phyloP scores from a whole-genome alignment of 2,329 filamentous ascomycete genomes.

The Sporothrix variecibatus region DNA sequence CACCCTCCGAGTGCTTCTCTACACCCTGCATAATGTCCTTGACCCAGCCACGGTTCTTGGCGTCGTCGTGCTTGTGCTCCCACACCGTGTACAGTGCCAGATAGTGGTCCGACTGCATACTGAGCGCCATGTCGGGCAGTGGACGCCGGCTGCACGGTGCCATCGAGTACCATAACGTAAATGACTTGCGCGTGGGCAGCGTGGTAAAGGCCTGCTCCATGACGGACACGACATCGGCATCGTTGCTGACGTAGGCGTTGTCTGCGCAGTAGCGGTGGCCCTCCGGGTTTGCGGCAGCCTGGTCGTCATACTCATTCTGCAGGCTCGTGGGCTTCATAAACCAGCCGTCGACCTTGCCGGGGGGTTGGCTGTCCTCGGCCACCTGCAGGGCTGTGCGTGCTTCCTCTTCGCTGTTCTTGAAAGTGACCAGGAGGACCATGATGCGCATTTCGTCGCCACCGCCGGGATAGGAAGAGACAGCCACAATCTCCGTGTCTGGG shows the following conservation, averaged over 20 bases:
- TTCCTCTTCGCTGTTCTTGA: constrained; percentile 42
- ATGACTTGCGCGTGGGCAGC: constrained; percentile 48
- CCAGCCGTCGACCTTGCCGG: constrained; percentile 34
- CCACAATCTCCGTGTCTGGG: constrained; percentile 44
- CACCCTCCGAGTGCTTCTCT: constrained; percentile 47
- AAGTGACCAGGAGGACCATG: constrained; percentile 45
- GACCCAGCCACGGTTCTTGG: constrained; percentile 48
- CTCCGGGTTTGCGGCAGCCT: constrained; percentile 50
- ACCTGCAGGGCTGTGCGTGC: constrained; percentile 41
- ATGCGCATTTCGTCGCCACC: constrained; percentile 36
- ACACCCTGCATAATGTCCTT: constrained; percentile 43
- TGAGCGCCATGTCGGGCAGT: constrained; percentile 51
- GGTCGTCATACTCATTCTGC: constrained; percentile 44
- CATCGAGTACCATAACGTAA: constrained; percentile 55
- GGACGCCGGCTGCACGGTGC: constrained; percentile 45
- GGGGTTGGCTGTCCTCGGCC: constrained; percentile 43
- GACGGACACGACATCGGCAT: constrained; percentile 47
- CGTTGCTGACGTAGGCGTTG: constrained; percentile 53
- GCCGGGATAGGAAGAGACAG: constrained; percentile 38
- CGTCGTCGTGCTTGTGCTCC: constrained; percentile 50
- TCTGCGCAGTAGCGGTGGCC: constrained; percentile 52
- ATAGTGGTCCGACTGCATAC: constrained; percentile 58
- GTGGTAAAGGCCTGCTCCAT: constrained; percentile 51
- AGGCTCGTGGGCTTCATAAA: constrained; percentile 40
- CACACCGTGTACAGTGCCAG: constrained; percentile 56